phyloP scores from a whole-genome alignment of 2,329 filamentous ascomycete species.

The Scytalidium sp. region DNA sequence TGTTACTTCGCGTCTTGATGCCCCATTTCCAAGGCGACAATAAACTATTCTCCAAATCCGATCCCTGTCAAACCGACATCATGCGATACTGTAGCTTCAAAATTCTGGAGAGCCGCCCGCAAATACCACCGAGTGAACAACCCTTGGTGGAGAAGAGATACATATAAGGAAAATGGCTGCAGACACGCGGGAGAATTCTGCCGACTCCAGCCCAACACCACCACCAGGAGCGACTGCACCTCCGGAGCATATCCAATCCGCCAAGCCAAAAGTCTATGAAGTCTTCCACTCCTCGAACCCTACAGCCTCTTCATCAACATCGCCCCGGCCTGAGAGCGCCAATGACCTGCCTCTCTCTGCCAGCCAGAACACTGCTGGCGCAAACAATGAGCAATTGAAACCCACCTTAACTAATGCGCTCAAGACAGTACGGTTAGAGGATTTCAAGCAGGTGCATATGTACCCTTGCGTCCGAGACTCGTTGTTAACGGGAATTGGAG shows the following conservation, averaged over 20 bases:
- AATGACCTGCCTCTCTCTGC: slow-evolving; percentile 29
- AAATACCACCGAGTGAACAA: slow-evolving; percentile 1
- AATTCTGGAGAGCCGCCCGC: slow-evolving; percentile 1
- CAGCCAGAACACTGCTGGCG: slow-evolving; percentile 29
- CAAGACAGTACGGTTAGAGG: slow-evolving; percentile 62
- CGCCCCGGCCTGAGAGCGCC: slow-evolving; percentile 15
- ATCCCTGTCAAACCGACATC: slow-evolving; percentile 3
- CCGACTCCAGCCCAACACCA: slow-evolving; percentile 22
- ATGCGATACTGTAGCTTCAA: slow-evolving; percentile 6
- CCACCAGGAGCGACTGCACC: slow-evolving; percentile 32
- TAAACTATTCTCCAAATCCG: too few relatives aligned
- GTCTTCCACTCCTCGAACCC: slow-evolving; percentile 28
- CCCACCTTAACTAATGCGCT: slow-evolving; percentile 60
- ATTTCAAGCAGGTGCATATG: slow-evolving; percentile 71
- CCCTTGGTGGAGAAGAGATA: slow-evolving; percentile 10
- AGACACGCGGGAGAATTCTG: slow-evolving; percentile 30
- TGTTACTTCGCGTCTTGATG: neutral
- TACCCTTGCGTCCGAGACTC: slow-evolving; percentile 82
- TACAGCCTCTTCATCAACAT: slow-evolving; percentile 15
- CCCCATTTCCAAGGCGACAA: neutral
- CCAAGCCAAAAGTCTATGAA: slow-evolving; percentile 35
- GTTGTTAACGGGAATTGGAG: slow-evolving; percentile 77
- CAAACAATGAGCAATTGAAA: slow-evolving; percentile 8
- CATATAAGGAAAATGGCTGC: slow-evolving; percentile 24
- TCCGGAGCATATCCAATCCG: slow-evolving; percentile 29